These are phyloP conservation scores for Mychonastes homosphaera DNA, from an alignment of 139 green algal genomes.

Conservation along the genomic window DNA sequence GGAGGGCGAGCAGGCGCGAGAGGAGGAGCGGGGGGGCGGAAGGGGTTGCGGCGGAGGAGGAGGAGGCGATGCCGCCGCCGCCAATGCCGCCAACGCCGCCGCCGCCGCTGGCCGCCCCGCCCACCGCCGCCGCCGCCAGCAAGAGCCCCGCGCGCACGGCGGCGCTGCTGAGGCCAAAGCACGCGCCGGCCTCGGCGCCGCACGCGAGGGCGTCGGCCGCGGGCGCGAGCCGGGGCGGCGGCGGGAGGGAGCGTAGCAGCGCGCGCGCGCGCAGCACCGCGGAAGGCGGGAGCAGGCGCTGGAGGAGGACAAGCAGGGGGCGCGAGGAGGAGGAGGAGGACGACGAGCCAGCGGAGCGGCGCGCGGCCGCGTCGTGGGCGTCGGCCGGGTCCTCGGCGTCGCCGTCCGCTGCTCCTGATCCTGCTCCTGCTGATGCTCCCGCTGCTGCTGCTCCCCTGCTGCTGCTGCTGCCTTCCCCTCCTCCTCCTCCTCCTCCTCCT, in stretches of 20 bases:
- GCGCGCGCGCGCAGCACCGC: no score
- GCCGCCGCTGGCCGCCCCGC: not conserved
- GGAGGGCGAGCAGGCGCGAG: conserved; percentile 29
- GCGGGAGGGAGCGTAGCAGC: no score
- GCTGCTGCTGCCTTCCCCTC: conserved; percentile 3
- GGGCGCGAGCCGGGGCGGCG: not conserved
- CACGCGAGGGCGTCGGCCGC: conserved; percentile 28
- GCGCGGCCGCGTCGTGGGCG: no score
- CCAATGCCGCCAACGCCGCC: not conserved
- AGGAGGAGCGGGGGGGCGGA: not conserved
- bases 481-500: no score
- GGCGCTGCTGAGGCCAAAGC: conserved; percentile 68
- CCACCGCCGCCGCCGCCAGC: not conserved
- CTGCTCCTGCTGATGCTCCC: no score
- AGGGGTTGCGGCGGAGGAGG: not conserved
- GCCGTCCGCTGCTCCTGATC: no score
- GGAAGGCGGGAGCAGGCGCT: no score
- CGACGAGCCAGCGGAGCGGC: no score
- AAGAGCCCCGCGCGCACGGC: conserved; percentile 40
- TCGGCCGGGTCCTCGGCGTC: no score
- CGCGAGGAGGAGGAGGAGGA: no score
- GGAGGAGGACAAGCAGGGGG: no score
- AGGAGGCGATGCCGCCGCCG: not conserved
- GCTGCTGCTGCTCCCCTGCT: no score
- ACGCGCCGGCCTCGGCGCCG: conserved; percentile 64